Evolutionary conservation across 257 asterid species (phyloP), one percentile per base, ranked within the genome.

Genomic region (Ophiorrhiza pumila): DNA sequence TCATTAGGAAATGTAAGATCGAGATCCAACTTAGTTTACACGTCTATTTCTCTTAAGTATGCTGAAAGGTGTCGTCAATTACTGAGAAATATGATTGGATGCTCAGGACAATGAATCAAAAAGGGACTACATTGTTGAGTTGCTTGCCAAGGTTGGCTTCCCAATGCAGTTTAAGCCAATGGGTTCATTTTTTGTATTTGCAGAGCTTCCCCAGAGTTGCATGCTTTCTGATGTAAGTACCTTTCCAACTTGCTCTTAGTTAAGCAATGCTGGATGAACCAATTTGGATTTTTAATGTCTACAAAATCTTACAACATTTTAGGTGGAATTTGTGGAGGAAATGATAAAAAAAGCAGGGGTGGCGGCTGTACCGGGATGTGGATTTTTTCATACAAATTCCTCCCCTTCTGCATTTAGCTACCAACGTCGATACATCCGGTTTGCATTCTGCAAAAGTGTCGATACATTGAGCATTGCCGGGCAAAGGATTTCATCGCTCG

Each of bases 291-390:
- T 35, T 35, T 3, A 18, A 34, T 4, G 32, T 60, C 43, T 3
- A 32, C 12, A 31, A 27, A 58, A 15, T 5, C 39, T 34, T 60
- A 47, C 12, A n/a, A 20, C 42, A 4, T 45, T 71, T 42, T 84
- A 93, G 98, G 82, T 86, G 41, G 96, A 86, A 60, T 88, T 89
- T 75, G 93, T 91, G 20, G 90, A 93, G 87, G 90, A 87, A 76
- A 71, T 93, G 50, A 91, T 91, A 18, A 87, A 85, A 80, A 86
- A 85, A 82, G 95, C 92, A 45, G 96, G 95, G 65, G 96, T 93
- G 53, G 96, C 89, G 15, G 97, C 98, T 23, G 98, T 93, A 47
- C 97, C 98, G 4, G 98, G 98, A 17, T 45, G 83, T n/a, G 96
- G 90, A 18, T 91, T 91, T 72, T 93, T 93, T 78, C 96, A 91